Evolutionary conservation across 805 yeast species (phyloP), one percentile per base, ranked within the genome.

Genomic region (Danielozyma ontarioensis): DNA sequence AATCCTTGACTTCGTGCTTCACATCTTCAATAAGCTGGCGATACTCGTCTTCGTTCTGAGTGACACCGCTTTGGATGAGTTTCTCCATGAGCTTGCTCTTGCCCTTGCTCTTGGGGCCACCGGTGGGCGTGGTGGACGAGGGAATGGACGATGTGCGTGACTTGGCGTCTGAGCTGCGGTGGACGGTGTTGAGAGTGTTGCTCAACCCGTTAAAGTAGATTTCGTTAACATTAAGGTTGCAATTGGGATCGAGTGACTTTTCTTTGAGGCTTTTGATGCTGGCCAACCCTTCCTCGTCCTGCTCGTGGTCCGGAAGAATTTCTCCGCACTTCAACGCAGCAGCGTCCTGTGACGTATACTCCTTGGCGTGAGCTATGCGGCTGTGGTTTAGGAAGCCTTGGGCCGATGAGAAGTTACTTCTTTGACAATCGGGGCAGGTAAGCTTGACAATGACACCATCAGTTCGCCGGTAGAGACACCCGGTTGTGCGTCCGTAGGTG

Each of bases 361-460:
- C 85, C 35, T 72, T 74, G n/a, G 74, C 62, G 52, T 84, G 94
- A 6, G 88, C 83, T 17, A 81, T 70, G 37, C 93, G 65, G 34
- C 82, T 74, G 53, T 84, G 94, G 52, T 83, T 84, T 24, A 83
- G 68, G 44, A 84, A 82, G 12, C 93, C 93, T 50, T 84, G 93
- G 0, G 88, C 85, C 11, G 83, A 75, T 6, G 85, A 78, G 49
- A 84, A 84, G 40, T 82, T 83, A 27, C 77, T 69, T 33, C 89
- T 55, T 8, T 65, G 70, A 55, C 95, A 84, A 32, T 69, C 72
- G 1, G 78, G 74, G 52, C 95, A 84, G 6, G 76, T 77, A 24
- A 84, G 64, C 31, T 78, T 67, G 2, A 84, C 87, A 14, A 81
- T 57, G 1, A 80, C 66, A 2, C 89, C 89, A 52, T 84, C 93